phyloP scores from a whole-genome alignment of 2,329 filamentous ascomycete genomes.

The Botrytis elliptica region DNA sequence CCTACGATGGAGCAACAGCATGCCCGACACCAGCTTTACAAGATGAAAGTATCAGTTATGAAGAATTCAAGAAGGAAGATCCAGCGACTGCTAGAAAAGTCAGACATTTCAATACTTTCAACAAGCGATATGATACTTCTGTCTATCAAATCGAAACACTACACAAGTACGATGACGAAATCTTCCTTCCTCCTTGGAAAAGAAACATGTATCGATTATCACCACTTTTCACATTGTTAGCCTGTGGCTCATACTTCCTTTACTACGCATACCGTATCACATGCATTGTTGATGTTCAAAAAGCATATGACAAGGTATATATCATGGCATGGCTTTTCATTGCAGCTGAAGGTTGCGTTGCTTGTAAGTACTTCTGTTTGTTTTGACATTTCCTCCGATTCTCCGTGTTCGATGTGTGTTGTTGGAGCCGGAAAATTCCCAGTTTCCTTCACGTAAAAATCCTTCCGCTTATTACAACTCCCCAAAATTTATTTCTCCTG shows the following conservation, averaged over 20 bases:
- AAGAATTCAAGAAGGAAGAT: conserved; percentile 17
- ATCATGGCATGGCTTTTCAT: conserved; percentile 58
- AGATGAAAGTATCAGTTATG: conserved; percentile 7
- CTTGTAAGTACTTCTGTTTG: conserved; percentile 32
- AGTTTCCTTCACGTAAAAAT: neutral
- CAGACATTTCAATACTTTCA: conserved; percentile 16
- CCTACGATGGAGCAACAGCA: conserved; percentile 18
- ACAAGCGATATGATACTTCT: conserved; percentile 6
- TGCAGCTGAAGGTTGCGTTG: conserved; percentile 52
- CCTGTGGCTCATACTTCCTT: conserved; percentile 34
- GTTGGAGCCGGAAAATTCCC: neutral
- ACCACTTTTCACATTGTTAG: conserved; percentile 30
- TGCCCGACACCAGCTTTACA: conserved; percentile 12
- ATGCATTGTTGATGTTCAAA: conserved; percentile 54
- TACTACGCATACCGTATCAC: conserved; percentile 53
- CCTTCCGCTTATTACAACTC: neutral
- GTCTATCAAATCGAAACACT: conserved; percentile 27
- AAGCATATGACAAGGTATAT: conserved; percentile 43
- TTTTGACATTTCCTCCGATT: neutral
- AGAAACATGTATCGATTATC: conserved; percentile 29
- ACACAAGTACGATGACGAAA: conserved; percentile 29
- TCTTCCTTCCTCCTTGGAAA: conserved; percentile 27
- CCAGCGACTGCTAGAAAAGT: neutral
- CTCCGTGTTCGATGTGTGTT: neutral
- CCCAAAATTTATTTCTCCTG: neutral